Evolutionary conservation across 306 rosid species (phyloP), one percentile per base, ranked within the genome.

Genomic region (Macrotyloma uniflorum): DNA sequence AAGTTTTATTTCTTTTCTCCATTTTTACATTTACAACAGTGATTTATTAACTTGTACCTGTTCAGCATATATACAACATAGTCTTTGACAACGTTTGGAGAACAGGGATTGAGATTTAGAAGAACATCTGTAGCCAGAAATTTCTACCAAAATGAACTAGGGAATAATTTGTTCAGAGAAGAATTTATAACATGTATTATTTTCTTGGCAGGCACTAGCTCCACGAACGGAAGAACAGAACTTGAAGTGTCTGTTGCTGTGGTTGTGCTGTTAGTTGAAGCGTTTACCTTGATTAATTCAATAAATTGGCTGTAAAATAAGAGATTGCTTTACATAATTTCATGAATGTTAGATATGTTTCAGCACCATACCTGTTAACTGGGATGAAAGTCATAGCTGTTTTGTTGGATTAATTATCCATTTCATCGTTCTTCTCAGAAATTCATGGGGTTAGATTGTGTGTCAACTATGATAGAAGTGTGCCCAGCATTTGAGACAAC

Each of bases 141-240:
- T 12, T 46, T 38, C 24, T 45, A n/a, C 28, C 23, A 30, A 1
- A 46, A 3, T 20, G 26, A 43, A 50, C 3, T 22, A 24, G 19
- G 42, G 43, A 67, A 42, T 49, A 28, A n/a, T 30, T 5, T 80
- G 64, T 40, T n/a, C 4, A 8, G 8, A 58, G 45, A 20, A 20
- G 40, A 36, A 30, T 50, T 43, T 53, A 58, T 24, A 82, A 74
- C 76, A 35, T 74, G 67, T 28, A 54, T 70, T 82, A 81, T 46
- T 82, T 82, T 78, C 30, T 58, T 45, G 66, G 82, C 88, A 85
- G 84, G 84, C 78, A 61, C 36, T 73, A 19, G 36, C 66, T 42
- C 46, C 74, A 38, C 42, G 35, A 73, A 54, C 5, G n/a, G 79
- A 47, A 36, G 76, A 46, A 42, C 71, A 18, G 20, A 43, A 63